Conservation (phyloP, 139 green algal genomes). For the Chlamydomonas sphaeroides region DNA sequence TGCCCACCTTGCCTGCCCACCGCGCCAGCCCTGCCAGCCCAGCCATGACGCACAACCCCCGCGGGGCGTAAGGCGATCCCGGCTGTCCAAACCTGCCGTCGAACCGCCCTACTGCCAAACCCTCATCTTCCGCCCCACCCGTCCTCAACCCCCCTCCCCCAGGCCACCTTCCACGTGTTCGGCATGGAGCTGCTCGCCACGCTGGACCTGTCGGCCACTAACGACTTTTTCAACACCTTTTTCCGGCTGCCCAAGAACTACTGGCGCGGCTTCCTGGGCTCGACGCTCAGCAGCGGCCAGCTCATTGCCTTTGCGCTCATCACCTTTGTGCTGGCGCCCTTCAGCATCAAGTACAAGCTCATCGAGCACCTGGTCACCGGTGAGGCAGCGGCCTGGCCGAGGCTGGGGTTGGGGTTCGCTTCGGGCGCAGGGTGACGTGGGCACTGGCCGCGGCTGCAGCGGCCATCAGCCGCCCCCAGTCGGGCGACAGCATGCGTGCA, state of each 20-base stretch:
- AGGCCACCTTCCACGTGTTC: slow-evolving; percentile 90
- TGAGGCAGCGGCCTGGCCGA: slow-evolving; percentile 3
- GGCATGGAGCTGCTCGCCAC: slow-evolving; percentile 91
- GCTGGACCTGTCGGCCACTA: slow-evolving; percentile 82
- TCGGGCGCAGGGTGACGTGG: no score
- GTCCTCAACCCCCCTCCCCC: no score
- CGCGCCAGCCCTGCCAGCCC: no score
- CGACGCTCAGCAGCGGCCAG: slow-evolving; percentile 78
- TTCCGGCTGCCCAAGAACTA: slow-evolving; percentile 82
- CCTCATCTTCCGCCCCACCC: background rate
- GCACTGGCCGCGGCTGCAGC: no score
- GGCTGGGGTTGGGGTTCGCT: no score
- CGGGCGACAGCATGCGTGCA: no score
- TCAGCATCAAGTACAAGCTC: slow-evolving; percentile 83
- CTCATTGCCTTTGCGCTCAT: slow-evolving; percentile 92
- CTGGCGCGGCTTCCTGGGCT: slow-evolving; percentile 93
- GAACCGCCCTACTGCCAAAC: background rate
- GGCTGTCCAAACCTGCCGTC: no score
- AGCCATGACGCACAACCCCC: background rate
- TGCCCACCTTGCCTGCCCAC: no score
- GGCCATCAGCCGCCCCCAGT: no score
- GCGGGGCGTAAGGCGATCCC: no score
- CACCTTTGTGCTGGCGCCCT: slow-evolving; percentile 85
- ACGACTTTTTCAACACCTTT: slow-evolving; percentile 95
- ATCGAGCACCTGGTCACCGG: slow-evolving; percentile 82